Conservation (phyloP, 2,329 filamentous ascomycete species). For the Coniochaeta sp. region DNA sequence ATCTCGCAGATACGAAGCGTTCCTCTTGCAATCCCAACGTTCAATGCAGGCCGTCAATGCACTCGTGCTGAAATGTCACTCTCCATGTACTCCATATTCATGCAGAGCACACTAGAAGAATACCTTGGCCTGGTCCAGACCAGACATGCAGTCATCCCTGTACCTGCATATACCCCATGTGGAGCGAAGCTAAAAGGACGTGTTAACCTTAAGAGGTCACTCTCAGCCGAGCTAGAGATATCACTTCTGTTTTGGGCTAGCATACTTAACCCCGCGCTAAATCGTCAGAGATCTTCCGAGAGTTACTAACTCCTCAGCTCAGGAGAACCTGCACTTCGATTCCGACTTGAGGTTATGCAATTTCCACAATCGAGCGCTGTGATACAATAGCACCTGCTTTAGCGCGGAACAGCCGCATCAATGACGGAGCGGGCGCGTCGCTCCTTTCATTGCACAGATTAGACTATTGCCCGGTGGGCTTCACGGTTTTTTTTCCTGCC, state of each 20-base stretch:
- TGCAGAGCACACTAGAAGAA: neutral
- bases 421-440: neutral
- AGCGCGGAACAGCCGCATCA: neutral
- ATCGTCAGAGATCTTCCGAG: neutral
- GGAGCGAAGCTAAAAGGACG: neutral
- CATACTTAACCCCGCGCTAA: neutral
- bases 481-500: neutral
- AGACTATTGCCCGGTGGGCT: too few species aligned
- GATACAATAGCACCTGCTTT: neutral
- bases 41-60: neutral
- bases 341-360: neutral
- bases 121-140: neutral
- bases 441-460: neutral
- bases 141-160: neutral
- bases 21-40: neutral
- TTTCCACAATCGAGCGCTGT: neutral
- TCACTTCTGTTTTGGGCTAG: neutral
- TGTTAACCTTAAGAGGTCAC: neutral
- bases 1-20: neutral
- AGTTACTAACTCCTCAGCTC: neutral
- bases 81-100: neutral
- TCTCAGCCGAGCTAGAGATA: neutral
- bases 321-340: neutral
- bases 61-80: neutral
- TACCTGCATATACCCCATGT: neutral